Conservation (phyloP, 2,329 filamentous ascomycete species). For the Xylariaceae sp. region DNA sequence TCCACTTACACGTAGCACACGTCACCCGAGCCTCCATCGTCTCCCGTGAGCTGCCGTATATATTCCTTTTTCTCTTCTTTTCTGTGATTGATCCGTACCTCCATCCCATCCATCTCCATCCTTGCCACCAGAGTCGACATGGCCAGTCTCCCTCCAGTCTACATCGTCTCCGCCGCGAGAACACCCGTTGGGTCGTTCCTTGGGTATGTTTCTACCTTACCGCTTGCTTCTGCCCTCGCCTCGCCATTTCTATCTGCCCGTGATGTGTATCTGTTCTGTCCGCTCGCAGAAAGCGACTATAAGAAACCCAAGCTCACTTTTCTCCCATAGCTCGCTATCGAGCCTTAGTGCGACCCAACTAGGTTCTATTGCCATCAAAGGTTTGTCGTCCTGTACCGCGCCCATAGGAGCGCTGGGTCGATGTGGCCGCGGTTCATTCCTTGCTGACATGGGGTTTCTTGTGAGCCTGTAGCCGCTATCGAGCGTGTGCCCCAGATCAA, state of each 20-base stretch:
- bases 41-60: no score
- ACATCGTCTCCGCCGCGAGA: slow-evolving; percentile 88
- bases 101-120: no score
- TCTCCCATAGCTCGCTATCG: slow-evolving; percentile 67
- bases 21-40: no score
- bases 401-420: not conserved
- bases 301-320: slow-evolving; percentile 20
- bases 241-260: not conserved
- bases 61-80: no score
- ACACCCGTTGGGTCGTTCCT: slow-evolving; percentile 94
- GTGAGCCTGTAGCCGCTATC: slow-evolving; percentile 60
- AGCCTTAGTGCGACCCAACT: slow-evolving; percentile 82
- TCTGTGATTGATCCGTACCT: no score
- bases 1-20: no score
- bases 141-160: slow-evolving; percentile 80
- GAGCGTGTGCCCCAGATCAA: slow-evolving; percentile 83
- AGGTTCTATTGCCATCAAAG: slow-evolving; percentile 87
- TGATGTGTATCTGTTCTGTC: not conserved
- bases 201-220: slow-evolving; percentile 59
- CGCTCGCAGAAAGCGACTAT: not conserved
- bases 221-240: not conserved
- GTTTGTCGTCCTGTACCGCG: slow-evolving; percentile 44
- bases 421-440: not conserved
- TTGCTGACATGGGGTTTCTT: slow-evolving; percentile 14
- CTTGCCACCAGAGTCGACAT: slow-evolving; percentile 46